Conservation (phyloP, 2,329 filamentous ascomycete genomes). For the Neopestalotiopsis rosae region DNA sequence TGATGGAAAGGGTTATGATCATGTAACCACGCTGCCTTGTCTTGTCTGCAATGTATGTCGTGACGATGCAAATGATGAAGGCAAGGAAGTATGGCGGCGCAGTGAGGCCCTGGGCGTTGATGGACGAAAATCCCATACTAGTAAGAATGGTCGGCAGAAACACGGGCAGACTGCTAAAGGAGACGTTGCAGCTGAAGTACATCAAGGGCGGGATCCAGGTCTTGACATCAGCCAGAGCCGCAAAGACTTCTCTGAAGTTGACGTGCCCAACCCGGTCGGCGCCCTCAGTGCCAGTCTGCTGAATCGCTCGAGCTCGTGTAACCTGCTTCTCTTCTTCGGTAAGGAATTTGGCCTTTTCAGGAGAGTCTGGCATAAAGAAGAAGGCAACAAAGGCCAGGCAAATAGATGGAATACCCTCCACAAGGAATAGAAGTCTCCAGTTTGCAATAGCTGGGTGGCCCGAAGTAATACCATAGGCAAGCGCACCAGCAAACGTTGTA, state of each 20-base stretch:
- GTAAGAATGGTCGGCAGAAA: conserved; percentile 68
- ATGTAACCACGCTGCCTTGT: conserved; percentile 67
- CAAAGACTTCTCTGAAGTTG: conserved; percentile 50
- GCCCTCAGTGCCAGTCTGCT: conserved; percentile 56
- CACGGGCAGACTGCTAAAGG: conserved; percentile 68
- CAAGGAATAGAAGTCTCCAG: conserved; percentile 40
- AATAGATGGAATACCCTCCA: conserved; percentile 41
- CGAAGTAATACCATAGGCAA: conserved; percentile 72
- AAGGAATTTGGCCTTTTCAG: conserved; percentile 58
- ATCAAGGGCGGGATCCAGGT: conserved; percentile 53
- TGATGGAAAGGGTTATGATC: conserved; percentile 59
- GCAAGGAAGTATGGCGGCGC: conserved; percentile 74
- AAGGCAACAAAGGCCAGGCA: conserved; percentile 36
- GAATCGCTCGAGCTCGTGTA: conserved; percentile 57
- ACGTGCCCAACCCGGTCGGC: conserved; percentile 52
- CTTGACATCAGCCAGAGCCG: conserved; percentile 52
- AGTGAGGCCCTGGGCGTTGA: conserved; percentile 74
- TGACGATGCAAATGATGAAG: conserved; percentile 65
- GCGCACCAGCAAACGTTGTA: conserved; percentile 71
- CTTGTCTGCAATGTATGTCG: conserved; percentile 69
- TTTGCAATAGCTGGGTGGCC: conserved; percentile 59
- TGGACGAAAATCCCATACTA: conserved; percentile 70
- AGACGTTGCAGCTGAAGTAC: conserved; percentile 56
- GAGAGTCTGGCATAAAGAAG: conserved; percentile 47
- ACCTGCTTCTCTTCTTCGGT: conserved; percentile 62